Base-by-base conservation (phyloP, 2,329 filamentous ascomycete genomes). In the Aspergillus ustus region DNA sequence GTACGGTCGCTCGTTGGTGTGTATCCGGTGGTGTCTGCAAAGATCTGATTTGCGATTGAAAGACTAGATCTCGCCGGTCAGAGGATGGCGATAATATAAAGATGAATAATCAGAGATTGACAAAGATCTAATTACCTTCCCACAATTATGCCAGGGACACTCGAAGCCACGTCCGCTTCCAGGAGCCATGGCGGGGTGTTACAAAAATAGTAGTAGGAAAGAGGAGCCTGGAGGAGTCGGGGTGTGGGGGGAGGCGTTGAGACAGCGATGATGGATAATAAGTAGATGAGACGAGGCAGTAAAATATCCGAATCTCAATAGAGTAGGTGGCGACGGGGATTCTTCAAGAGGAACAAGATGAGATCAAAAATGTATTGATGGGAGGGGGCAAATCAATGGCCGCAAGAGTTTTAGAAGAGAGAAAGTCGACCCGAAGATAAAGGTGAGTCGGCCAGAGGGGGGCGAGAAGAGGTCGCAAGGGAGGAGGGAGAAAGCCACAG, bases 31-130 rank as follows among this genome's bases (percentile, higher is more conserved):
- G 66, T 81, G 79, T 63, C 79, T 73, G 67, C 78, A 78, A 45
- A 81, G 74, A 69, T 81, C 79, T 22, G 79, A 81, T 62, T 81
- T 81, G 71, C 79, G 78, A 73, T 81, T 81, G 73, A 81, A 81
- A 6, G 78, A 79, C 79, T 81, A 66, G 13, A 34, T 17, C 7
- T 43, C 52, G 34, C 34, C 34, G 51, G 25, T 62, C 25, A 59
- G 31, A 45, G 31, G 43, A 55, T 40, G 59, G 37, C 22, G 44
- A 46, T n/a, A 52, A 53, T 22, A 34, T 22, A 17, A 20, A 25
- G 44, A 15, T 37, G 50, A 48, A 34, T 52, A 34, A 45, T 34
- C 15, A 49, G 29, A 31, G 29, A 43, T 40, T 40, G 34, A 40
- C 11, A 13, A 40, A 40, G 11, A 54, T 28, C 40, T 45, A 54